Evolutionary conservation across 1,139 yeast genomes (phyloP).

Genomic region (Pichia terricola): DNA sequence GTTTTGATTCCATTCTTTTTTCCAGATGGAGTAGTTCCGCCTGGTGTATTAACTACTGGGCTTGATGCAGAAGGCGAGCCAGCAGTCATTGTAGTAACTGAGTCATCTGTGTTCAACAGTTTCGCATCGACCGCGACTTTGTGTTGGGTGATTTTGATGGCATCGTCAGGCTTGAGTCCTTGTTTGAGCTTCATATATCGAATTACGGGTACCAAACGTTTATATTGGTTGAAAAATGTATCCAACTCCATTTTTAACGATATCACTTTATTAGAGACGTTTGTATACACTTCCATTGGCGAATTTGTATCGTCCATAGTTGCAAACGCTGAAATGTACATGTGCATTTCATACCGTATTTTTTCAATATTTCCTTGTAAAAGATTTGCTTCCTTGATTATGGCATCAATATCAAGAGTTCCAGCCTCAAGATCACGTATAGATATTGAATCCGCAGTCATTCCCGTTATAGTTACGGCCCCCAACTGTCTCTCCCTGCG

Average conservation of each 20-base stretch:
- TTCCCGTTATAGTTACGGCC: not conserved
- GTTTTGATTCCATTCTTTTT: not conserved
- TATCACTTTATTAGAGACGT: not conserved
- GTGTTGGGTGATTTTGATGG: conserved; percentile 14
- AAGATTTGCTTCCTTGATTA: conserved; percentile 27
- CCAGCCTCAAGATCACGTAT: conserved; percentile 28
- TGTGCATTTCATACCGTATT: conserved; percentile 24
- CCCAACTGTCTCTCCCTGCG: no score
- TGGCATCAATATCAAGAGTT: conserved; percentile 24
- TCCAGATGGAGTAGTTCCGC: not conserved
- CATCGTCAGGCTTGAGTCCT: conserved; percentile 22
- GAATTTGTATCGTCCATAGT: conserved; percentile 19
- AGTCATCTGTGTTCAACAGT: conserved; percentile 3
- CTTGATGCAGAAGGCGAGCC: not conserved
- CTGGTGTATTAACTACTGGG: not conserved
- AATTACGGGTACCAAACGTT: conserved; percentile 35
- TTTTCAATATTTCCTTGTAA: conserved; percentile 21
- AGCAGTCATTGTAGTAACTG: not conserved
- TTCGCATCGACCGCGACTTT: conserved; percentile 18
- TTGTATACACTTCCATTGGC: conserved; percentile 6
- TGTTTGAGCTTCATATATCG: conserved; percentile 40
- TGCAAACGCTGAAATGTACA: conserved; percentile 19
- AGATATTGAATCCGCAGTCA: conserved; percentile 13
- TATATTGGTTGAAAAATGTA: conserved; percentile 15
- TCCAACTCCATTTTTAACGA: conserved; percentile 2